Conservation (phyloP, 2,329 filamentous ascomycete species). For the Penicillium sp. region DNA sequence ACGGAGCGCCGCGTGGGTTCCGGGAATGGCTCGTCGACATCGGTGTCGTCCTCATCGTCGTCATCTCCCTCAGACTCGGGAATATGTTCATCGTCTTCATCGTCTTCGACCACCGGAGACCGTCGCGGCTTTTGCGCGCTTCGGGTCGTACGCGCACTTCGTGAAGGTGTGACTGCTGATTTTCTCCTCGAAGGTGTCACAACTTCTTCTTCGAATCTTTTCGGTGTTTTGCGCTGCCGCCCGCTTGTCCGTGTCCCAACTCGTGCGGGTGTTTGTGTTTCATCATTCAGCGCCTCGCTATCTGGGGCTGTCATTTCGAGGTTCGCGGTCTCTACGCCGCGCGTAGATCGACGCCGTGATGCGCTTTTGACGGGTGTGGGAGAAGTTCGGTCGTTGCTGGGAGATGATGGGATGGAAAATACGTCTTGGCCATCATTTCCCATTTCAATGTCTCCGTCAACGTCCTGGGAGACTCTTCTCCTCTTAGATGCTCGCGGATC, state of each 20-base stretch:
- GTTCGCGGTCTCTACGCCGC: constrained; percentile 8
- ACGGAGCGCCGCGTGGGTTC: constrained; percentile 17
- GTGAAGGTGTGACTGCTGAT: constrained; percentile 19
- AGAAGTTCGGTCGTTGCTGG: constrained; percentile 16
- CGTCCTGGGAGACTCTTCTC: constrained; percentile 36
- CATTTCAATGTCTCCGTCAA: constrained; percentile 34
- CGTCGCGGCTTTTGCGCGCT: constrained; percentile 23
- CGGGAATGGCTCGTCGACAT: constrained; percentile 23
- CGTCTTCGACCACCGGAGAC: constrained; percentile 11
- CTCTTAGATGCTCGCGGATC: constrained; percentile 36
- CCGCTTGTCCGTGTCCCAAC: constrained; percentile 33
- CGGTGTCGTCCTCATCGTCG: constrained; percentile 21
- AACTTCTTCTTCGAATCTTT: constrained; percentile 31
- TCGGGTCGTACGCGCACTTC: constrained; percentile 21
- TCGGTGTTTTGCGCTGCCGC: constrained; percentile 35
- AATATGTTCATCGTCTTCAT: constrained; percentile 3
- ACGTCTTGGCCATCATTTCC: constrained; percentile 17
- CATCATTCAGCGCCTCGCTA: constrained; percentile 10
- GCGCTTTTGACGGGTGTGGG: constrained; percentile 16
- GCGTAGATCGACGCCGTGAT: constrained; percentile 27
- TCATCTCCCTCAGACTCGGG: constrained; percentile 1
- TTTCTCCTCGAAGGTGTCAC: constrained; percentile 22
- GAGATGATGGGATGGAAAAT: constrained; percentile 16
- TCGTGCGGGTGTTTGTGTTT: constrained; percentile 24
- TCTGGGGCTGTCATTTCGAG: constrained; percentile 10